These are phyloP conservation scores for Oryza punctata DNA, from an alignment of 176 grass and related monocot genomes.

Conservation along the genomic window DNA sequence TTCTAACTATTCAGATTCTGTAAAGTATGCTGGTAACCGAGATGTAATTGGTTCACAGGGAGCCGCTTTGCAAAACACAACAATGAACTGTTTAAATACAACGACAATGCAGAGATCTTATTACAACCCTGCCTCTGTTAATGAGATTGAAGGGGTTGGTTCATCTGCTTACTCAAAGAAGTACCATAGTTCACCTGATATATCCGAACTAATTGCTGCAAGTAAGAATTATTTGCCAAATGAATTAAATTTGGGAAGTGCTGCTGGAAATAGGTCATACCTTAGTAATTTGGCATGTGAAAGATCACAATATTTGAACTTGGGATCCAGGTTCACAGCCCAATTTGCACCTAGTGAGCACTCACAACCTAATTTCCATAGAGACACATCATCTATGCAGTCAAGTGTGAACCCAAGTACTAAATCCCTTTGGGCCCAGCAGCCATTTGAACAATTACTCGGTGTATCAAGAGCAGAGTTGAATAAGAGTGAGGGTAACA, in stretches of 20 bases:
- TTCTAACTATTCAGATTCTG: slow-evolving; percentile 38
- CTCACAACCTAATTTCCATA: slow-evolving; percentile 31
- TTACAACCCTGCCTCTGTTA: slow-evolving; percentile 46
- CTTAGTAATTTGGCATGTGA: slow-evolving; percentile 44
- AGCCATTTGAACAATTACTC: slow-evolving; percentile 76
- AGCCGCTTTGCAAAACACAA: slow-evolving; percentile 38
- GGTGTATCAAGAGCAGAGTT: slow-evolving; percentile 28
- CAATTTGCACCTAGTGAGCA: slow-evolving; percentile 30
- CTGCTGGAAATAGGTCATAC: slow-evolving; percentile 38
- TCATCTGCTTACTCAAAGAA: slow-evolving; percentile 58
- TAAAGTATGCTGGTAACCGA: slow-evolving; percentile 10
- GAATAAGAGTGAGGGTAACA: slow-evolving; percentile 6
- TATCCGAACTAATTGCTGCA: slow-evolving; percentile 62
- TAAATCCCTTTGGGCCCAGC: slow-evolving; percentile 56
- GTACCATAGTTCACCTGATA: slow-evolving; percentile 69
- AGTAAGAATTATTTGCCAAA: slow-evolving; percentile 44
- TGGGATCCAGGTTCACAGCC: slow-evolving; percentile 13
- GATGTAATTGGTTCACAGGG: slow-evolving; percentile 47
- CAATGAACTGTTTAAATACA: slow-evolving; percentile 29
- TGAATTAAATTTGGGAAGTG: slow-evolving; percentile 42
- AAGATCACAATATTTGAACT: slow-evolving; percentile 43
- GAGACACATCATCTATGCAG: slow-evolving; percentile 37
- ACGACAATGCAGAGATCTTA: slow-evolving; percentile 42
- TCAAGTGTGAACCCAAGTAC: slow-evolving; percentile 30
- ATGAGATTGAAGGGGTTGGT: slow-evolving; percentile 37